Conservation (phyloP, 2,329 filamentous ascomycete genomes). For the Colletotrichum endophyticum region DNA sequence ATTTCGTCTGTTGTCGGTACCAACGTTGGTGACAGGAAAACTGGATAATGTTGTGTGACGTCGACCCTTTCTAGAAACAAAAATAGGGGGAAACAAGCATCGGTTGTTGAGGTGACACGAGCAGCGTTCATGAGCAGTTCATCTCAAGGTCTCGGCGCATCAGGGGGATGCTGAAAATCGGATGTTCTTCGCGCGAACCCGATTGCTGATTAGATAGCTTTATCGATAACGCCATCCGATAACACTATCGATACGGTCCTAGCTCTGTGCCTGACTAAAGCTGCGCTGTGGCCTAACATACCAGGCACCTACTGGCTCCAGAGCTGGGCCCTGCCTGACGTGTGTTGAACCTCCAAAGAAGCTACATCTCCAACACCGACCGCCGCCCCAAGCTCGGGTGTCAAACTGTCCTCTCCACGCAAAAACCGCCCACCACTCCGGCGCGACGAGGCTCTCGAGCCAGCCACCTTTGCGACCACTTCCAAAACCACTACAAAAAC, state of each 20-base stretch:
- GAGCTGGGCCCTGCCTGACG: conserved; percentile 6
- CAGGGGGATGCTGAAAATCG: neutral
- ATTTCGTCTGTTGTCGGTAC: neutral
- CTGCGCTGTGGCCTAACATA: neutral
- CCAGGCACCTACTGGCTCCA: neutral
- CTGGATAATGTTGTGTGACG: neutral
- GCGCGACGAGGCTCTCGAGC: neutral
- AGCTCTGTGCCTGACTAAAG: neutral
- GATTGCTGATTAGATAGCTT: neutral
- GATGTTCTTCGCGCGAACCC: neutral
- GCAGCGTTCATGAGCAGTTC: neutral
- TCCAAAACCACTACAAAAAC: neutral
- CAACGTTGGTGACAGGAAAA: neutral
- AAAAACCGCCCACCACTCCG: neutral
- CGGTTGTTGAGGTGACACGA: neutral
- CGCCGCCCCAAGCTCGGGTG: neutral
- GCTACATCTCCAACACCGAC: conserved; percentile 17
- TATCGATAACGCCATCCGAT: neutral
- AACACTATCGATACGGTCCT: neutral
- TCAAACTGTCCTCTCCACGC: conserved; percentile 13
- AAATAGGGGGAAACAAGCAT: neutral
- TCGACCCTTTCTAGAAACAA: neutral
- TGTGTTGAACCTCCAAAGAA: conserved; percentile 19
- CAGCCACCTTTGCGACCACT: neutral
- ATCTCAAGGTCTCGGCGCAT: neutral